Evolutionary conservation across 768 basidiomycete species (phyloP), one percentile per base, ranked within the genome.

Genomic region (Tricholomella constricta): DNA sequence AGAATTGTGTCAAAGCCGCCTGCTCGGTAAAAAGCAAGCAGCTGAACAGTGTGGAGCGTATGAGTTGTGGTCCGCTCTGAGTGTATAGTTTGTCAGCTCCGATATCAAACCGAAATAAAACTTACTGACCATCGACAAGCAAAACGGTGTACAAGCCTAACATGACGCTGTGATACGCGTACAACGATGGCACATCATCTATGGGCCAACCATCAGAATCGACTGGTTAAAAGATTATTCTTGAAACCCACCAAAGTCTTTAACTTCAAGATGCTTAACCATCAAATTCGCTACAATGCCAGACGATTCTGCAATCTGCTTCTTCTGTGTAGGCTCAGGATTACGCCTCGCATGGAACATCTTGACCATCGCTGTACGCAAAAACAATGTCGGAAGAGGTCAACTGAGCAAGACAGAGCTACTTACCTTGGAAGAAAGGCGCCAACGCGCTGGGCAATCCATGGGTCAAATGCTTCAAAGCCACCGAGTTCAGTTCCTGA

Each of bases 371-470:
- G 93, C 92, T 94, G 20, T 48, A 31, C 8, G 25, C 25, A 34
- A 4, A 34, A 34, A 20, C n/a, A 22, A 1, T n/a, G 44, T 51
- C 1, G 48, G 29, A 3, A 44, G 9, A 22, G 22, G 27, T 14
- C 19, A 41, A 7, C 12, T 1, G 4, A 8, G 11, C 12, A 12
- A 4, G 23, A 7, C 10, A 36, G n/a, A 45, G 12, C 11, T 6
- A 46, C 31, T 52, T 69, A 92, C 94, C 84, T 79, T 92, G 91
- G 70, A 94, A 91, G 69, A 97, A 89, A 1, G 93, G 89, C 2
- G 85, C 81, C 52, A 94, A 70, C 2, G 85, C 78, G 31, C 78
- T 82, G 0, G 92, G 91, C 45, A 94, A 76, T 23, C 89, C 86
- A 55, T 85, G 85, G 1, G 89, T 85, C 36, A 95, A 72, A 61